Percentiles rank a stretch among this genome's conserved stretches.
These are phyloP conservation scores for Metarhizium robertsii DNA, from an alignment of 2,329 filamentous ascomycete genomes.

Conservation along the genomic window DNA sequence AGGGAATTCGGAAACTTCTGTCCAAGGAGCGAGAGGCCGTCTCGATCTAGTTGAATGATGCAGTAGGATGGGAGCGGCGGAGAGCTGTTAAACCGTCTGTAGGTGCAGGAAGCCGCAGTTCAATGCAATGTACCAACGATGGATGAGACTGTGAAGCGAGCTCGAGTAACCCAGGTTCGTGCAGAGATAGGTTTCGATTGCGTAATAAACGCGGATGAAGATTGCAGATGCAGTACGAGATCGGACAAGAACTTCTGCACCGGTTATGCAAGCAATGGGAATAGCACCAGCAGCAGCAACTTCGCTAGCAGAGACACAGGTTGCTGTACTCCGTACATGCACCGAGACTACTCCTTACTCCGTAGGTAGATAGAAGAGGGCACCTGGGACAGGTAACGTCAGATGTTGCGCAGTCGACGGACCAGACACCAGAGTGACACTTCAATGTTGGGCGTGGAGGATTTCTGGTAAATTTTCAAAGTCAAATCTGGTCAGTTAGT, in stretches of 20 bases:
- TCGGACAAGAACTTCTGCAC: neutral
- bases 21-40: neutral
- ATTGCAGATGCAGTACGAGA: too few relatives aligned
- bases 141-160: neutral
- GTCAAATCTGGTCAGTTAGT: too few relatives aligned
- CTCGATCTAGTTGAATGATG: neutral
- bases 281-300: neutral
- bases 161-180: neutral
- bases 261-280: neutral
- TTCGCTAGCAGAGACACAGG: too few relatives aligned
- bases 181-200: neutral
- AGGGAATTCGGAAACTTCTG: neutral
- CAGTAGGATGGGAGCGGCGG: neutral
- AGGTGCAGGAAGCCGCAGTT: neutral
- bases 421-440: too few relatives aligned
- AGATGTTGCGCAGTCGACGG: too few relatives aligned
- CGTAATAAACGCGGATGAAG: neutral
- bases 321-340: too few relatives aligned
- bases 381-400: too few relatives aligned
- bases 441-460: too few relatives aligned
- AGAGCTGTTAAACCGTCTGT: neutral
- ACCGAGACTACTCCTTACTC: too few relatives aligned
- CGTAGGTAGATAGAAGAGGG: too few relatives aligned
- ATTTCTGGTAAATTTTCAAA: too few relatives aligned
- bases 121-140: neutral